phyloP scores from a whole-genome alignment of 495 filamentous ascomycete species.

The Annulohypoxylon bovei region DNA sequence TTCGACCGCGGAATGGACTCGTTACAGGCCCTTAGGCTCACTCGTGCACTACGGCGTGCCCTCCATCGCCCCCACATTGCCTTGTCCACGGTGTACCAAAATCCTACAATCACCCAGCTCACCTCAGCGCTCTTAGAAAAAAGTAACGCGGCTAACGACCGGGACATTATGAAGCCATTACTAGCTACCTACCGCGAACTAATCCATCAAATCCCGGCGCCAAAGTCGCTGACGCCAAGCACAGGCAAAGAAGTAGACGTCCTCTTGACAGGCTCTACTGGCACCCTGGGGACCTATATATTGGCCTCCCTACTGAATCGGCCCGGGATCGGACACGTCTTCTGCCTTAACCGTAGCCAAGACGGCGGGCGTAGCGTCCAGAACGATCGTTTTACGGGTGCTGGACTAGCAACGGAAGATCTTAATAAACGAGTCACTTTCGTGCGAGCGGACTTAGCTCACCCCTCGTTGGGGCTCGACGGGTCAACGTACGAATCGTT shows the following conservation, averaged over 20 bases:
- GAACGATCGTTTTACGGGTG: slow-evolving; percentile 28
- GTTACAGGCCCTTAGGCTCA: slow-evolving; percentile 48
- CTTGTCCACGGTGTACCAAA: slow-evolving; percentile 36
- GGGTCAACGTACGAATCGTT: slow-evolving; percentile 43
- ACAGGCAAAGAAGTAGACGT: slow-evolving; percentile 31
- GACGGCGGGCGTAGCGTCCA: slow-evolving; percentile 4
- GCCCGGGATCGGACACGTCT: slow-evolving; percentile 47
- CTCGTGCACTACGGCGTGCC: slow-evolving; percentile 31
- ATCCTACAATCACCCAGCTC: slow-evolving; percentile 37
- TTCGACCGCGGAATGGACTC: slow-evolving; percentile 61
- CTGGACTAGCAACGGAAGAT: slow-evolving; percentile 8
- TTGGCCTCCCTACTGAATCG: slow-evolving; percentile 47
- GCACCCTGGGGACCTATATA: slow-evolving; percentile 59
- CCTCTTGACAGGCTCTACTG: slow-evolving; percentile 62
- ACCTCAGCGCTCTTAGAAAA: slow-evolving; percentile 21
- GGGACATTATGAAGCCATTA: slow-evolving; percentile 13
- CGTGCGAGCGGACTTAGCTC: slow-evolving; percentile 56
- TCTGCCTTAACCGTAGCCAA: slow-evolving; percentile 56
- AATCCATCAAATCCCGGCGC: slow-evolving; percentile 19
- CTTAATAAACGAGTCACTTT: slow-evolving; percentile 55
- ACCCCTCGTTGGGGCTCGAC: slow-evolving; percentile 53
- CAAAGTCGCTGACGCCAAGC: background rate
- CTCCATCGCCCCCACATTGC: slow-evolving; percentile 22
- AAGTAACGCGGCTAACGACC: background rate
- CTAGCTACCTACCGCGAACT: slow-evolving; percentile 27